phyloP scores from a whole-genome alignment of 129 eudicot genomes.

The Cynara cardunculus region DNA sequence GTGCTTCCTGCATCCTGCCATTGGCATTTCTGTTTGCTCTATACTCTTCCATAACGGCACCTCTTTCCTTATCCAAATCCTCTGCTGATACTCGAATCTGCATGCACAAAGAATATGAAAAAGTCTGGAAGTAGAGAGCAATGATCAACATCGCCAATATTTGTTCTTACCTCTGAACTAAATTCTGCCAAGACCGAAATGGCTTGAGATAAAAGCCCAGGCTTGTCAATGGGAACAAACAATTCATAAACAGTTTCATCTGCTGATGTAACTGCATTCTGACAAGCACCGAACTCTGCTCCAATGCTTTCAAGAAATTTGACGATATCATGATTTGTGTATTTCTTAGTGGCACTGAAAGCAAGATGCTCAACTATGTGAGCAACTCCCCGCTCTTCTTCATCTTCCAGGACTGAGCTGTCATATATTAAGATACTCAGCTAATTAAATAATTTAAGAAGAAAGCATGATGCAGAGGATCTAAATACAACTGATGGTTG shows the following conservation, averaged over 20 bases:
- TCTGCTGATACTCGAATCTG: constrained; percentile 78
- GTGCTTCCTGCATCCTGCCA: constrained; percentile 94
- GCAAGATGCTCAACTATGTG: constrained; percentile 98
- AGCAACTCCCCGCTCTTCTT: constrained; percentile 89
- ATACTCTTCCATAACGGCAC: constrained; percentile 93
- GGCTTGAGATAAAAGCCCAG: constrained; percentile 83
- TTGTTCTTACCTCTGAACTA: constrained; percentile 66
- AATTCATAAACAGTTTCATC: constrained; percentile 93
- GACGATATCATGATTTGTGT: constrained; percentile 91
- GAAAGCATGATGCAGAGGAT: constrained; percentile 5
- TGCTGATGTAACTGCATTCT: constrained; percentile 80
- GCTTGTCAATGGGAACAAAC: constrained; percentile 96
- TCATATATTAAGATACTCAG: constrained; percentile 30
- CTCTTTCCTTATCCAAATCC: constrained; percentile 91
- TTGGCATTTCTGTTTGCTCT: constrained; percentile 79
- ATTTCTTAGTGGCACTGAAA: constrained; percentile 86
- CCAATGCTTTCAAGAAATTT: constrained; percentile 95
- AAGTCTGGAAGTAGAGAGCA: background rate
- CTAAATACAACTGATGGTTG: background rate
- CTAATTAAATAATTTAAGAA: constrained; percentile 9
- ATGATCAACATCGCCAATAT: background rate
- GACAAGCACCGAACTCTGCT: constrained; percentile 98
- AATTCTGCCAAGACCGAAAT: constrained; percentile 86
- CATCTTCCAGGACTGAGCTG: constrained; percentile 96
- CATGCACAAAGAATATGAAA: constrained; percentile 7